Base-by-base conservation (phyloP, 1,284 basidiomycete genomes). In the Phellopilus nigrolimitatus region DNA sequence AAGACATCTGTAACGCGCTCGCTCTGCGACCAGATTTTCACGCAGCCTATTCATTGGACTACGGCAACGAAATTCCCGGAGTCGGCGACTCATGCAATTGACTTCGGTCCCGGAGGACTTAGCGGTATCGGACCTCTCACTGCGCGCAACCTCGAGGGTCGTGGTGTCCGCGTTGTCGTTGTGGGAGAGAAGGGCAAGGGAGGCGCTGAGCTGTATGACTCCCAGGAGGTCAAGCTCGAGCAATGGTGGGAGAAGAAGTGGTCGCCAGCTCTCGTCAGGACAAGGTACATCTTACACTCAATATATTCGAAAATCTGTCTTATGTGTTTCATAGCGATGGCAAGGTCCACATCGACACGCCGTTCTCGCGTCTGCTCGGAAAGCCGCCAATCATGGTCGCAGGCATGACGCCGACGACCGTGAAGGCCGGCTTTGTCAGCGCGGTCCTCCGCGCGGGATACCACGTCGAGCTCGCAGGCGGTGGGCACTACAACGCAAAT, bases 341-440 rank as follows among this genome's bases (percentile, higher is more conserved):
- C 42, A 85, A 82, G 58, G 72, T 97, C 51, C 85, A 95, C 65
- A 79, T 99, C 62, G 94, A 99, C 68, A 98, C 95, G 0, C 88
- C 93, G 4, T 95, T 97, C 78, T 97, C 95, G 49, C 89, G 95
- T 57, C 80, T 98, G 45, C 72, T 98, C 31, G 92, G 93, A 60
- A 97, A 97, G 72, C 84, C 95, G 1, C 95, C 95, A 15, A 87
- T 99, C 68, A 98, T 97, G 94, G 93, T 99, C 42, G 93, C 93
- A 43, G 97, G 95, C 59, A 99, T 99, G 97, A 97, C 94, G 0
- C 94, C 94, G 1, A 87, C 85, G 1, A 97, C 94, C 19, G 94
- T 97, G 57, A 87, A 93, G 64, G 87, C 87, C 46, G 91, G 91
- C 38, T 93, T 97, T 66, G 93, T 97, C 59, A 83, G 85, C 54